Evolutionary conservation across 345 rosid species (phyloP), one percentile per base, ranked within the genome.

Genomic region (Euphorbia peplus): DNA sequence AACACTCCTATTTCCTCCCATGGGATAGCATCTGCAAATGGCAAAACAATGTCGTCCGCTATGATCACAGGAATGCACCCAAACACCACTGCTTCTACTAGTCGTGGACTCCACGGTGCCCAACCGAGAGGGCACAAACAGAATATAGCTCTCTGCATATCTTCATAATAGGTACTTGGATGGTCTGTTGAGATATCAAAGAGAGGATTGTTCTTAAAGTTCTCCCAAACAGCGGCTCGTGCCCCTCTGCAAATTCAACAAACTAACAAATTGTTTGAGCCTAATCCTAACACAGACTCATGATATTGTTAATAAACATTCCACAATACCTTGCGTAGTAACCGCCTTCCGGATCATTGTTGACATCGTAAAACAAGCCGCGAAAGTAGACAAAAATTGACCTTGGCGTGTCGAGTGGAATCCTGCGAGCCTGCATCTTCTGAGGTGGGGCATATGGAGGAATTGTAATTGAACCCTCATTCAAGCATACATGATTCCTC

Each of bases 41-140:
- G 98, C 29, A 91, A 70, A 55, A 93, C 96, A 21, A 93, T 93
- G 66, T 95, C 95, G 53, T 95, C 99, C 3, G 97, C 99, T 79
- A 95, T 88, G 73, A 95, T 95, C 54, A 95, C 88, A 10, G 99
- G 98, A 62, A 95, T 91, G 84, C 99, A 95, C 2, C 99, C 99
- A 48, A 95, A 95, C 39, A 95, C 99, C 63, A 95, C 99, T 3
- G 99, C 99, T 84, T 95, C 99, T 1, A 95, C 99, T 21, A 95
- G 78, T 77, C 97, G 84, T 0, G 99, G 97, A 70, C 99, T 95
- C 99, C 99, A 95, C 1, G 99, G 99, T 0, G 99, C 97, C 99
- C 99, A 95, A 0, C 99, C 97, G 25, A 95, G 84, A 2, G 97
- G 96, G 74, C 99, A 95, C 78, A 95, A 70, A 71, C 97, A 95